phyloP scores from a whole-genome alignment of 2,329 filamentous ascomycete genomes.

The Neobulgaria alba region DNA sequence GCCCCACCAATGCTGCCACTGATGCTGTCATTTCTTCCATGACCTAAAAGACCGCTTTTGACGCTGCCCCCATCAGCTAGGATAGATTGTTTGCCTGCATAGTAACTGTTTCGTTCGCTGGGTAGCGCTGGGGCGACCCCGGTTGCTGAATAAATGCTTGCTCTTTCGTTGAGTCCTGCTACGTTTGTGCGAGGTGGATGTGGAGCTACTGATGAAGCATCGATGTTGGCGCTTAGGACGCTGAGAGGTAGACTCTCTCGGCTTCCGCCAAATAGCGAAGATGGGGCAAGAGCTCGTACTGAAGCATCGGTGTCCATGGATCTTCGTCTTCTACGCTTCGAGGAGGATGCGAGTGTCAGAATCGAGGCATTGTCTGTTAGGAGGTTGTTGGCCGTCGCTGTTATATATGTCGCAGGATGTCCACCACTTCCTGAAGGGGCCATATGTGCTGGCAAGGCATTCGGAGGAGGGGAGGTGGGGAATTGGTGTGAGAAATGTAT shows the following conservation, averaged over 20 bases:
- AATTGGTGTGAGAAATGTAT: conserved; percentile 61
- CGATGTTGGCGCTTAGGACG: conserved; percentile 64
- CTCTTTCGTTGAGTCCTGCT: conserved; percentile 48
- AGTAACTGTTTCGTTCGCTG: conserved; percentile 75
- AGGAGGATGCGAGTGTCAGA: conserved; percentile 73
- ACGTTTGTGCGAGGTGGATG: conserved; percentile 41
- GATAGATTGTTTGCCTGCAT: conserved; percentile 47
- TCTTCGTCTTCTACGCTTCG: conserved; percentile 65
- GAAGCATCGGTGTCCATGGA: conserved; percentile 83
- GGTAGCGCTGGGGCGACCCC: conserved; percentile 56
- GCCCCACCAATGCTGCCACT: conserved; percentile 60
- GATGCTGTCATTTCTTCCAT: conserved; percentile 74
- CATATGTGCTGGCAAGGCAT: conserved; percentile 64
- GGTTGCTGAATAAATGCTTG: conserved; percentile 72
- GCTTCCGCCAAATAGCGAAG: conserved; percentile 73
- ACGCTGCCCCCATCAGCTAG: conserved; percentile 65
- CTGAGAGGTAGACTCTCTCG: conserved; percentile 73
- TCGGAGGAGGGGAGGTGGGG: conserved; percentile 54
- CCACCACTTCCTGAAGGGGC: conserved; percentile 38
- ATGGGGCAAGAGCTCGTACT: conserved; percentile 74
- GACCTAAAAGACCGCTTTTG: conserved; percentile 67
- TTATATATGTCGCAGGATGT: conserved; percentile 63
- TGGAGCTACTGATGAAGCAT: conserved; percentile 44
- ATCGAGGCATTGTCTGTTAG: conserved; percentile 82
- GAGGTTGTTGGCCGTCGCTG: conserved; percentile 74